A percentile compares a stretch with the other conserved stretches of the same genome.
Evolutionary conservation across 257 asterid genomes (phyloP).

Genomic region (Linaria vulgaris): DNA sequence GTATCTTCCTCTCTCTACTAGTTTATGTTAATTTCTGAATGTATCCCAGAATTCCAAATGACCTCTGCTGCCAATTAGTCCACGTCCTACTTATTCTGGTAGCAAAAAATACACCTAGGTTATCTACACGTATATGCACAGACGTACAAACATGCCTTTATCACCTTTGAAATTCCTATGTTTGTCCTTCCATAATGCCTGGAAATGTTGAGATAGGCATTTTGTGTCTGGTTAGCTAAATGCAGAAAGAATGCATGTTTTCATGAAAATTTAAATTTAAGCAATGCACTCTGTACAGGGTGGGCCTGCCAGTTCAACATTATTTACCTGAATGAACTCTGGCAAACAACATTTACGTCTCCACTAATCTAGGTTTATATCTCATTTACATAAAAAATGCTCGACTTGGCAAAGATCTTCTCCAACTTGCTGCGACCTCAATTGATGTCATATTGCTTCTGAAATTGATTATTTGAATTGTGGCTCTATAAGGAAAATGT

Average conservation of each 20-base stretch:
- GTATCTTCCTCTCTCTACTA: constrained; percentile 40
- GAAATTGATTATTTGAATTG: neutral
- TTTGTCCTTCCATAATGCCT: constrained; percentile 4
- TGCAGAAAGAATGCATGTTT: neutral
- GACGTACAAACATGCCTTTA: too few species aligned
- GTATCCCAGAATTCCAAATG: neutral
- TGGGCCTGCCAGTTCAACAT: neutral
- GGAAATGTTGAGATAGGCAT: neutral
- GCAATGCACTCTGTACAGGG: constrained; percentile 14
- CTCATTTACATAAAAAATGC: neutral
- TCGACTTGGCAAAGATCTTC: neutral
- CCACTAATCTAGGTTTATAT: constrained; percentile 1
- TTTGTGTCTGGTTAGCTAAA: neutral
- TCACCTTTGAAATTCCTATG: neutral
- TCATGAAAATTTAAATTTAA: neutral
- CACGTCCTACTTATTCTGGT: constrained; percentile 17
- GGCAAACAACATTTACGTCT: neutral
- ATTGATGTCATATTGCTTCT: constrained; percentile 10
- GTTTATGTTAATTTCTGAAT: constrained; percentile 14
- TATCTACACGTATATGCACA: too few species aligned
- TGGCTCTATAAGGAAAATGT: constrained; percentile 6
- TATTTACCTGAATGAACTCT: constrained; percentile 3
- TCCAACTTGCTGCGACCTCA: constrained; percentile 8
- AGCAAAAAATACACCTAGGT: neutral
- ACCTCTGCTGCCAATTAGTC: constrained; percentile 5